phyloP scores from a whole-genome alignment of 192 early-diverging fungal species.

The Gamsiella multidivaricata region DNA sequence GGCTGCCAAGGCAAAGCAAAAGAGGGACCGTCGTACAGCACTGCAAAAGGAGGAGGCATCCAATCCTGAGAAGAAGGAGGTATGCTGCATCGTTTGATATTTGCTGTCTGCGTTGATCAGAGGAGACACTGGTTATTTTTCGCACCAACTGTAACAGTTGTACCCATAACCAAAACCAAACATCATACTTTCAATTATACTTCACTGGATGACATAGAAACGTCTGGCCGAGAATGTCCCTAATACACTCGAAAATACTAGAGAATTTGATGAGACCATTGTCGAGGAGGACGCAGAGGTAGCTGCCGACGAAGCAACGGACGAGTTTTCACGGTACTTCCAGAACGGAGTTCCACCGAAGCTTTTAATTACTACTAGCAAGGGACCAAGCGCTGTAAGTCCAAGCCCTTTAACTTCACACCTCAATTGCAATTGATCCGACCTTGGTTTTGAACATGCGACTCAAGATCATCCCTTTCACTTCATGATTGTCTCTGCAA shows the following conservation, averaged over 20 bases:
- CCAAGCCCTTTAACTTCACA: not conserved
- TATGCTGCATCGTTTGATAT: too few species aligned
- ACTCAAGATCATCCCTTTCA: not conserved
- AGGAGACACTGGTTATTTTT: too few species aligned
- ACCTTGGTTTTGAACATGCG: not conserved
- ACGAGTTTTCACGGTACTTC: constrained; percentile 92
- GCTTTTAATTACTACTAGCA: constrained; percentile 92
- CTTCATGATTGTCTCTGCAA: not conserved
- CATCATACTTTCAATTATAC: too few species aligned
- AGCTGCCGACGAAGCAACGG: constrained; percentile 83
- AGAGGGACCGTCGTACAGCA: constrained; percentile 78
- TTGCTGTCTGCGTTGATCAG: too few species aligned
- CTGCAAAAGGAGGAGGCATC: constrained; percentile 82
- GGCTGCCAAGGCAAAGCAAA: constrained; percentile 76
- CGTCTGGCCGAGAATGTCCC: constrained; percentile 92
- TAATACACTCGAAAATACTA: constrained; percentile 89
- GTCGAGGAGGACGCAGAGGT: constrained; percentile 86
- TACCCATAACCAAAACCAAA: too few species aligned
- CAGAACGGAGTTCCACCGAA: constrained; percentile 85
- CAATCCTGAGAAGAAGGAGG: constrained; percentile 88
- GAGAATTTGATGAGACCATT: constrained; percentile 94
- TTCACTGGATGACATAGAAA: constrained; percentile 55
- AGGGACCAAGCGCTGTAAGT: constrained; percentile 68
- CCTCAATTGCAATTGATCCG: not conserved
- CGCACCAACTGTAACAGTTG: too few species aligned